A percentile compares a stretch with the other conserved stretches of the same genome.
Evolutionary conservation across 257 asterid species (phyloP).

Genomic region (Scutellaria baicalensis): DNA sequence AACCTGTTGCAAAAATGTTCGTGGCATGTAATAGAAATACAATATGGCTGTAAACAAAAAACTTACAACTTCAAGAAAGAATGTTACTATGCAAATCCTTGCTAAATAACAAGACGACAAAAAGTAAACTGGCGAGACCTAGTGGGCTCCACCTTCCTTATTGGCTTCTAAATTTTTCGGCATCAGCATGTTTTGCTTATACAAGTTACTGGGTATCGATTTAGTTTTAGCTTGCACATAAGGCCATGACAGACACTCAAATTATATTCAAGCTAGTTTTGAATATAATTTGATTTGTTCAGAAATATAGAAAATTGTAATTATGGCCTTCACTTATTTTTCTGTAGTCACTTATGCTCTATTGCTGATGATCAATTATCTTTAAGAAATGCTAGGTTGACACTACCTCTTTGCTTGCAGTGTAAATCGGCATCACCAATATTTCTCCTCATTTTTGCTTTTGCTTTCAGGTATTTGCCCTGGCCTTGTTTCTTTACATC

Average conservation of each 20-base stretch:
- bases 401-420: conserved; percentile 42
- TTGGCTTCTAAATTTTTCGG: not conserved
- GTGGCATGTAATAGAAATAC: not conserved
- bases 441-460: conserved; percentile 94
- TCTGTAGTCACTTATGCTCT: not conserved
- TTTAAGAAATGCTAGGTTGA: conserved; percentile 6
- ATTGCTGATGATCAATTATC: not conserved
- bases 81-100: not conserved
- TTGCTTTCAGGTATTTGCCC: conserved; percentile 86
- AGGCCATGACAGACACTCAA: not conserved
- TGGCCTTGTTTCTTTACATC: conserved; percentile 1
- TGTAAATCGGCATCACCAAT: conserved; percentile 99
- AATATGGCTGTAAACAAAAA: not conserved
- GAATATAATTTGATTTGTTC: not conserved
- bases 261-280: not conserved
- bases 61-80: not conserved
- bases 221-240: not conserved
- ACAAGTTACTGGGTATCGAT: not conserved
- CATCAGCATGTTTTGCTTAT: not conserved
- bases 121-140: not conserved
- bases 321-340: not conserved
- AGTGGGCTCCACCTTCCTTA: not conserved
- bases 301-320: not conserved
- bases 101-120: not conserved
- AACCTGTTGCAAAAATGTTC: not conserved